Evolutionary conservation across 768 basidiomycete genomes (phyloP), one percentile per base, ranked within the genome.

Genomic region (Suillus fuscotomentosus): DNA sequence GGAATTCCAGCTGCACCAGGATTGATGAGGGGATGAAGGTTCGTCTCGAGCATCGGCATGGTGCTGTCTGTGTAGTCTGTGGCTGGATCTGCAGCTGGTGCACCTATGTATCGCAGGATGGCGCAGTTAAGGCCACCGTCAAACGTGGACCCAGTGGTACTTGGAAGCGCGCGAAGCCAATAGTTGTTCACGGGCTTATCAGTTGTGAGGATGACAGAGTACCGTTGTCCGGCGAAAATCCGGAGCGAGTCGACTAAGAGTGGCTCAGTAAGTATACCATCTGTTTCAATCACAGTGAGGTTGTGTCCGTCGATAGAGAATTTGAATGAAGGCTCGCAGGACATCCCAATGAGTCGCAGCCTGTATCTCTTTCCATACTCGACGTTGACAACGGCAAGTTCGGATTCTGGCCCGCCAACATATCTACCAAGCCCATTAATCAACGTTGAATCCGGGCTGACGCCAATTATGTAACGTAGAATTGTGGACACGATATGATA

Each of bases 171-270:
- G 15, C 83, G 79, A 24, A 86, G 77, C 83, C 84, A 88, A 72
- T 87, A 88, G 70, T 86, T 88, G 14, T 65, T 77, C 15, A 82
- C 68, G 0, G 76, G 71, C 62, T 84, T 77, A 43, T 82, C 77
- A 22, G 84, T 82, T 9, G 73, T 76, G 43, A 84, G 51, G 14
- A 85, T 68, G 55, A 82, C 67, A 6, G 81, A 83, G 67, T 82
- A 79, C 22, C 77, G 77, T 57, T 82, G 82, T 13, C 75, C 78
- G 15, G 78, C 68, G 55, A 67, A 50, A 1, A 75, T 48, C 27
- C 78, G 75, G 20, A 75, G 57, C 5, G 78, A 75, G 47, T 81
- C 78, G 17, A 78, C 78, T 6, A 66, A 65, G 13, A 76, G 60
- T 3, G 71, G 76, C 24, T 69, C 55, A 3, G 64, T 67, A 38